Evolutionary conservation across 2,329 filamentous ascomycete species (phyloP), one percentile per base, ranked within the genome.

Genomic region (Xylariaceae sp.): DNA sequence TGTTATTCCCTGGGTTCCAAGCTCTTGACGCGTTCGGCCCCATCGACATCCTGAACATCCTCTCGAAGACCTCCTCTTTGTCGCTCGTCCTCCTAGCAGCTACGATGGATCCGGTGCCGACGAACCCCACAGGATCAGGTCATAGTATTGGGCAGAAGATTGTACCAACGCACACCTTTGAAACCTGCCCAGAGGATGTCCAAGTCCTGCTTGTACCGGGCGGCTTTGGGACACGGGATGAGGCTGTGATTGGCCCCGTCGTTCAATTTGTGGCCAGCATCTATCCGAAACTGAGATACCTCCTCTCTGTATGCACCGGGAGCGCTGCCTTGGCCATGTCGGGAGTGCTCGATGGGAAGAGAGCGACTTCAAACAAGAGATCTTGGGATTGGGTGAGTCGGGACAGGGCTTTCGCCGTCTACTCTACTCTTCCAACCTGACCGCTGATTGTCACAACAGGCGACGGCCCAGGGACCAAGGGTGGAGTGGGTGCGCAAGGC

Each of bases 231-330:
- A 61, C 59, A 1, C 55, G 65, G 3, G 48, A 51, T 52, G 17
- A 50, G 36, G 61, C 52, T 4, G 35, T 51, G 18, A 35, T 50
- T 1, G 42, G 40, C 3, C 41, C 59, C 1, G 56, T 66, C 1
- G 53, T 71, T 2, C 56, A 64, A 2, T 78, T 68, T 45, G 54
- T 78, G 26, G 46, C 50, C 18, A 51, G 53, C 1, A 49, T 53
- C n/a, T 72, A 64, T 45, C 65, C 69, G 0, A 55, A 53, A 4
- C 50, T 80, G 16, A 58, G 68, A 42, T 72, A 73, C 42, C 47
- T 81, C 10, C 61, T 85, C 27, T 80, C 77, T 0, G 67, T 85
- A 2, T 85, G 81, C 53, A 85, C 77, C 2, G 80, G 80, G 0
- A 64, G 73, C 4, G 68, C 68, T 3, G 54, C 82, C 4, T 64